Percentiles rank a stretch among this genome's conserved stretches.
phyloP scores from a whole-genome alignment of 768 basidiomycete species.

The Xerocomellus intermedius region DNA sequence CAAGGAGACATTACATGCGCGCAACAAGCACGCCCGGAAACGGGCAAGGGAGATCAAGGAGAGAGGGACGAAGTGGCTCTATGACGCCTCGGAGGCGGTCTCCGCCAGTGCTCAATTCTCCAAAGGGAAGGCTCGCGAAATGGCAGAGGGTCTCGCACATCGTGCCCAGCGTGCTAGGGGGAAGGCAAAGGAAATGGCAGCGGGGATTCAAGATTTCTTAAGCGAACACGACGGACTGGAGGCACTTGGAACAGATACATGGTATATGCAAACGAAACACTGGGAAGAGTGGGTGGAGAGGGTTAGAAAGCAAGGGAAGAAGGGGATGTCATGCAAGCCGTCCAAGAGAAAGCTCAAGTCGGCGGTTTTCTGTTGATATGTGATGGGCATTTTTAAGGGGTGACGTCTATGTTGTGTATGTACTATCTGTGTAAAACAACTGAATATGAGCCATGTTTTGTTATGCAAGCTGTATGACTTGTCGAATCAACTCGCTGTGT shows the following conservation, averaged over 20 bases:
- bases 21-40: conserved; percentile 51
- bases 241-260: conserved; percentile 9
- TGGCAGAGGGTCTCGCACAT: conserved; percentile 37
- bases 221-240: conserved; percentile 23
- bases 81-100: conserved; percentile 42
- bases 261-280: conserved; percentile 16
- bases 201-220: conserved; percentile 29
- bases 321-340: conserved; percentile 11
- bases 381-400: not conserved
- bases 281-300: conserved; percentile 22
- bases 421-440: conserved; percentile 20
- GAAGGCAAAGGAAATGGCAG: conserved; percentile 44
- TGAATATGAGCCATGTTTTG: conserved; percentile 8
- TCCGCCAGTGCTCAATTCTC: conserved; percentile 42
- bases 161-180: conserved; percentile 45
- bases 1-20: conserved; percentile 43
- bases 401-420: conserved; percentile 17
- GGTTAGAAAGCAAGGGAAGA: conserved; percentile 4
- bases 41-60: conserved; percentile 54
- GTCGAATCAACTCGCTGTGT: not conserved
- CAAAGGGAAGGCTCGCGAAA: conserved; percentile 39
- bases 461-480: not conserved
- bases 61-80: conserved; percentile 46
- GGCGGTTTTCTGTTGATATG: conserved; percentile 11
- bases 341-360: conserved; percentile 13